phyloP scores from a whole-genome alignment of 345 rosid species.

The Melastoma malabathricum region DNA sequence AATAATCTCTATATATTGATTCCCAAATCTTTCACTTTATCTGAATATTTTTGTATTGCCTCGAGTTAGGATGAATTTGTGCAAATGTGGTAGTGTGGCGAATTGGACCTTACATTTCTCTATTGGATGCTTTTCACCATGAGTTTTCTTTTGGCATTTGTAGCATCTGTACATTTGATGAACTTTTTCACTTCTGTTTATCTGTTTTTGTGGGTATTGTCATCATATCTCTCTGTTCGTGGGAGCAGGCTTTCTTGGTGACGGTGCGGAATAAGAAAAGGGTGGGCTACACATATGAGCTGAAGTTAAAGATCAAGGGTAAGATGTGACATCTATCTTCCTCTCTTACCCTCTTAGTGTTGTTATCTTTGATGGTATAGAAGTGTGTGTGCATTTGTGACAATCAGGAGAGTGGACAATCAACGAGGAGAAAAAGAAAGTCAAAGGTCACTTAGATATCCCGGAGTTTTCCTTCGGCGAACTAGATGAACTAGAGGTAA shows the following conservation, averaged over 20 bases:
- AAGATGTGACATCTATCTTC: constrained; percentile 1
- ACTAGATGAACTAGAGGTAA: constrained; percentile 87
- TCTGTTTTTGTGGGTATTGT: constrained; percentile 1
- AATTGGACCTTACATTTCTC: too few relatives aligned
- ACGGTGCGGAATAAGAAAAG: constrained; percentile 85
- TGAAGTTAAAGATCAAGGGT: constrained; percentile 69
- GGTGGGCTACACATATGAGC: constrained; percentile 76
- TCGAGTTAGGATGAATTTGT: too few relatives aligned
- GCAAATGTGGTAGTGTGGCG: too few relatives aligned
- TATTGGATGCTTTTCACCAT: too few relatives aligned
- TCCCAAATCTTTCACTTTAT: too few relatives aligned
- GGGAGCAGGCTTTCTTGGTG: constrained; percentile 72
- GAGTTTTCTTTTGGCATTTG: too few relatives aligned
- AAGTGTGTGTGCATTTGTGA: background rate
- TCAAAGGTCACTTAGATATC: constrained; percentile 57
- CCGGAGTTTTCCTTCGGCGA: constrained; percentile 88
- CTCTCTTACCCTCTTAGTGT: background rate
- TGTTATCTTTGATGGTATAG: background rate
- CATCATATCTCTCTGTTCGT: constrained; percentile 1
- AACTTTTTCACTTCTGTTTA: background rate
- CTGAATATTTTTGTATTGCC: too few relatives aligned
- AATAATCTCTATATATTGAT: too few relatives aligned
- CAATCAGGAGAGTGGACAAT: constrained; percentile 68
- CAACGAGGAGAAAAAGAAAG: constrained; percentile 42
- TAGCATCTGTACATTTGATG: background rate